Conservation (phyloP, 495 filamentous ascomycete species). For the Neurospora sublineolata region DNA sequence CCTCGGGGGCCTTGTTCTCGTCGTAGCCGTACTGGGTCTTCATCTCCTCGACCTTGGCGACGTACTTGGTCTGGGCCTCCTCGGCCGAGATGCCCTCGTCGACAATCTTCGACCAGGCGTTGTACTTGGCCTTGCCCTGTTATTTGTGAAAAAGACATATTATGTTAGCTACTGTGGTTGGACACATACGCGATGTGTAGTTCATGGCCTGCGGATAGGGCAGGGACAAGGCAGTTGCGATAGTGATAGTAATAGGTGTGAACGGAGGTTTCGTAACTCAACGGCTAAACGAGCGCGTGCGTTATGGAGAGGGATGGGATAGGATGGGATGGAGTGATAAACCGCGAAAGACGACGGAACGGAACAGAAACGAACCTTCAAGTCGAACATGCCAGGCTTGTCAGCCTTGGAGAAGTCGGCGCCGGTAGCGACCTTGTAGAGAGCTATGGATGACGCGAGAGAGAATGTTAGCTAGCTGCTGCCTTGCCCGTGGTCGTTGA, state of each 20-base stretch:
- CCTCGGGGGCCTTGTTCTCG: constrained; percentile 42
- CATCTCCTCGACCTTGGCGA: constrained; percentile 54
- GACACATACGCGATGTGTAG: constrained; percentile 29
- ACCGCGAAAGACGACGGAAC: neutral
- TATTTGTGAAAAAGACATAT: too few species aligned
- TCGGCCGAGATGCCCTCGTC: constrained; percentile 45
- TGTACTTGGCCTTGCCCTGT: constrained; percentile 69
- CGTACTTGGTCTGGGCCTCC: constrained; percentile 65
- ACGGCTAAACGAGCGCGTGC: neutral
- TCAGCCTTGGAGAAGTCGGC: constrained; percentile 35
- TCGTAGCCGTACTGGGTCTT: constrained; percentile 58
- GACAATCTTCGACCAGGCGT: constrained; percentile 56
- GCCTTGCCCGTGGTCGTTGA: neutral
- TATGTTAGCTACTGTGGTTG: neutral
- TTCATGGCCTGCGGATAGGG: constrained; percentile 20
- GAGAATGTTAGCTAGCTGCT: constrained; percentile 2
- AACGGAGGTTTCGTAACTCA: neutral
- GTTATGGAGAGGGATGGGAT: neutral
- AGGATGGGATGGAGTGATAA: neutral
- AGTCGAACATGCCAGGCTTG: constrained; percentile 38
- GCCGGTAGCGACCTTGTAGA: constrained; percentile 41
- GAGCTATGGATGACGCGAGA: constrained; percentile 18
- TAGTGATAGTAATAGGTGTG: too few species aligned
- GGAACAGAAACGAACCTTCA: constrained; percentile 39
- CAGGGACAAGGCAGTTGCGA: neutral